Evolutionary conservation across 2,329 filamentous ascomycete species (phyloP), one percentile per base, ranked within the genome.

Genomic region (Metarhizium humberi): DNA sequence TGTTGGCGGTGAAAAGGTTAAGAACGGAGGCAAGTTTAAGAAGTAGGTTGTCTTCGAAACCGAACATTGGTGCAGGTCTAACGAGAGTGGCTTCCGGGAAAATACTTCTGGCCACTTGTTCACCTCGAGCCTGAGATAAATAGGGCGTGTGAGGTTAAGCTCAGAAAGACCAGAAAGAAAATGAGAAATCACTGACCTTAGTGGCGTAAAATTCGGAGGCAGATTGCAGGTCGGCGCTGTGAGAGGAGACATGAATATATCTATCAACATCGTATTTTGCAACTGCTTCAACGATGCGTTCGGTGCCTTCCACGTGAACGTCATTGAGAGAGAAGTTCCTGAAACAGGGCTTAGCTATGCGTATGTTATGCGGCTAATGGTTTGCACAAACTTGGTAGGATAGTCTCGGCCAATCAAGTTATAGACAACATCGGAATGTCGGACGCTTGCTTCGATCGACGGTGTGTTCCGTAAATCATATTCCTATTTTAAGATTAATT

Each of bases 11-110:
- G 67, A 97, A 81, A 56, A 96, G 69, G 71, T 95, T 95, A 57
- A 85, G 84, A 11, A 86, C 79, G 61, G 84, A 81, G 46, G 92
- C 94, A 53, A 97, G 84, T 69, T 85, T 89, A 71, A 95, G 84
- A 42, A 99, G 84, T 48, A 99, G 82, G 65, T 87, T 87, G 73
- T 99, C 94, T 73, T 99, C 94, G 67, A 91, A 95, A 40, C 94
- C 94, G 68, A 95, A 99, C 72, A 96, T 82, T 53, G 92, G 94
- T 13, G 92, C 89, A 48, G 94, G 94, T 60, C 94, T 85, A 61
- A 99, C 94, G 63, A 99, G 91, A 49, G 94, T 99, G 18, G 94
- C 95, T 75, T 99, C 94, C 30, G 94, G 94, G 77, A 91, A 99
- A 69, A 97, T 92, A 64, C 81, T 84, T 59, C 92, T 86, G 49